Evolutionary conservation across 2,329 filamentous ascomycete genomes (phyloP), one percentile per base, ranked within the genome.

Genomic region (Exutisphaerella laricina): DNA sequence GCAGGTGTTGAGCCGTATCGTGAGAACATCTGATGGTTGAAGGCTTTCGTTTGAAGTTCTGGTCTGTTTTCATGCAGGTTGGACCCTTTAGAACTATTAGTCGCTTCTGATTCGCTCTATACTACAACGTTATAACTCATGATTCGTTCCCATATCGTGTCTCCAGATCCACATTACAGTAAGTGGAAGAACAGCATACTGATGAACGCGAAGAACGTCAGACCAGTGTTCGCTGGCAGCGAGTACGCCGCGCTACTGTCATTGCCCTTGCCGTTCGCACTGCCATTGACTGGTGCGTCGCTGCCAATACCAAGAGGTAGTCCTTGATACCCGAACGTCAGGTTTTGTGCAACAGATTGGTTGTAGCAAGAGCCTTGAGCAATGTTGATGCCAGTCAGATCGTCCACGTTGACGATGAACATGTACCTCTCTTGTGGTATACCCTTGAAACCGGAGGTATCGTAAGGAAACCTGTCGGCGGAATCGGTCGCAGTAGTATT

Each of bases 361-460:
- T 88, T 88, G 55, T 78, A 72, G 60, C 85, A 88, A 45, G 82
- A 71, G 1, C 84, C 84, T 32, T 76, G 77, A 2, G 68, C 71
- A 46, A 89, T 79, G 55, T 89, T 82, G 47, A 87, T 64, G 3
- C 73, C 71, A 5, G 57, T 72, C 26, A 89, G 64, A 54, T 89
- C 85, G 60, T 88, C 79, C 0, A 84, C 75, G 13, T 82, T 73
- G 12, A 74, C 68, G 71, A 90, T 89, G 67, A 90, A 89, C 84
- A 89, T 88, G 67, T 87, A 89, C 51, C 70, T 75, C 22, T 70
- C 70, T 60, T 82, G 77, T 38, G 82, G 75, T 31, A 89, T 59
- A 2, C 69, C 74, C 65, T 85, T 69, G 67, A 89, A 89, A 0
- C 80, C 81, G 16, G 70, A 70, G 0, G 85, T 89, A 56, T 88